These are phyloP conservation scores for Epichloe sibirici DNA, from an alignment of 2,329 filamentous ascomycete species.

Conservation along the genomic window DNA sequence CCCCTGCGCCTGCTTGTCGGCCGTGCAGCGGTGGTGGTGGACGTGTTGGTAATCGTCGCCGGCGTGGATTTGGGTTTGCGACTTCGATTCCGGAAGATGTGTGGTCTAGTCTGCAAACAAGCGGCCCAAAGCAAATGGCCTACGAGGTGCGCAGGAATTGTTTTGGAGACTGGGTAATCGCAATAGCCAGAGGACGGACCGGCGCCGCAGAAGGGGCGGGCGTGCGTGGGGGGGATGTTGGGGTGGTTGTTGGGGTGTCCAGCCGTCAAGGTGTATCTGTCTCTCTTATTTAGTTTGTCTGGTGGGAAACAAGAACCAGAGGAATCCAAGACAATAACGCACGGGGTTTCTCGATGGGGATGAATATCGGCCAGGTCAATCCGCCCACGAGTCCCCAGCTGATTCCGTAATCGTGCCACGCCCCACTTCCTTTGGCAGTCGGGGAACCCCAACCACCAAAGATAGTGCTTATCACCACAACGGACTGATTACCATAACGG, in stretches of 20 bases:
- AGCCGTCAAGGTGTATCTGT: background rate
- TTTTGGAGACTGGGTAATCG: background rate
- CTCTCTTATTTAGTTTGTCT: background rate
- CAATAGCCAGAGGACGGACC: background rate
- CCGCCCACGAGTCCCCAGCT: too few species aligned
- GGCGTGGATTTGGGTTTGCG: background rate
- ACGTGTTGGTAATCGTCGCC: background rate
- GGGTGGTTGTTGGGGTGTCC: background rate
- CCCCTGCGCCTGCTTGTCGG: background rate
- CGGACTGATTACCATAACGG: too few species aligned
- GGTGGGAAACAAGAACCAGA: background rate
- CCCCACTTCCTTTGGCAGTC: too few species aligned
- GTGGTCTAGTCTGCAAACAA: background rate
- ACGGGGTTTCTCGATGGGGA: background rate
- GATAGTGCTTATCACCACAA: too few species aligned
- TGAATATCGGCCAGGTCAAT: background rate
- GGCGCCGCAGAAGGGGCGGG: background rate
- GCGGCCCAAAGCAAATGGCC: background rate
- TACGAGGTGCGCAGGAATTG: background rate
- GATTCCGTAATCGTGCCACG: too few species aligned
- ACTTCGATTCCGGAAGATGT: background rate
- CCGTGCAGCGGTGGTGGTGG: conserved; percentile 1
- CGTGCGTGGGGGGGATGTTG: background rate
- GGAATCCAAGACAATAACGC: background rate
- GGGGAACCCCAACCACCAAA: too few species aligned